Base-by-base conservation (phyloP, 495 filamentous ascomycete species). In the Geoglossum glabrum region DNA sequence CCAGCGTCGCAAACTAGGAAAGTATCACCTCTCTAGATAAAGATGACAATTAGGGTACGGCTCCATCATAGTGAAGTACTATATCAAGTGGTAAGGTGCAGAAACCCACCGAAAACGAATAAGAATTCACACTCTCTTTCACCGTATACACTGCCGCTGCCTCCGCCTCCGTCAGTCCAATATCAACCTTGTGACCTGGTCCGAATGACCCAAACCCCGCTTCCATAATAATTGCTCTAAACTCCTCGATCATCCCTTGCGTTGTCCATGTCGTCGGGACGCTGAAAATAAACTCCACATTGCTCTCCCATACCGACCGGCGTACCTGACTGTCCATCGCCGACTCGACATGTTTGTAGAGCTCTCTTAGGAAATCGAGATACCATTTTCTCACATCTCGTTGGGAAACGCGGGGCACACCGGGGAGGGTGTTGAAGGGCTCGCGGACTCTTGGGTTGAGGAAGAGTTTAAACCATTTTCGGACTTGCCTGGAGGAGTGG, bases 161-260 rank as follows among this genome's bases (percentile, higher is more conserved):
- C 64, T 85, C 81, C 3, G 81, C 79, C 64, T 85, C 82, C 0
- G 82, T 85, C 17, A 84, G 64, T n/a, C 79, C 78, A 45, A 85
- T 79, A n/a, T 61, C 64, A 1, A 74, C 75, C 5, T 65, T 67
- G 64, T 82, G 77, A 19, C 65, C 65, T 0, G 58, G 55, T 1
- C 69, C 68, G 38, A 72, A 71, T 3, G 61, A 61, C 8, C 74
- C 74, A 62, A 77, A 78, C 2, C 81, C 77, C 3, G 77, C 76
- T 4, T 64, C 61, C 21, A 67, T 54, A 25, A 82, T 72, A 26
- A 79, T 71, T 8, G 56, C 59, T 60, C 73, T 71, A 56, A 78
- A 83, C 56, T 73, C 67, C 62, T 79, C 76, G 47, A 85, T 73
- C 56, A 78, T 77, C 1, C 72, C 68, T 30, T 74, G 69, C 57